Percentiles rank a stretch among this genome's conserved stretches.
Conservation (phyloP, 345 rosid species). For the Eucalyptus marginata region DNA sequence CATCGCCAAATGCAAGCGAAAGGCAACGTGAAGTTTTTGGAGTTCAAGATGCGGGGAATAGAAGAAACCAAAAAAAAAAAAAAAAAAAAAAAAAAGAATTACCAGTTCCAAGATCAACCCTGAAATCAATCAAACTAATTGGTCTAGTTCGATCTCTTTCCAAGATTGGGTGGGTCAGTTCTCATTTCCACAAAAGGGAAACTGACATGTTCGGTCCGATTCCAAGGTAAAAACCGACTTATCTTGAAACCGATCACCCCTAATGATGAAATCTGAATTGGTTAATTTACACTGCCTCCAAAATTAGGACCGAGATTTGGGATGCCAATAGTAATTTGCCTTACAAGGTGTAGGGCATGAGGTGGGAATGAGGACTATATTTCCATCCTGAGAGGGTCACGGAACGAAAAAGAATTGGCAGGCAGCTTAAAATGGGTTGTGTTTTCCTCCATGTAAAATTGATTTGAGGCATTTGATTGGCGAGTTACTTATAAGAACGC, state of each 20-base stretch:
- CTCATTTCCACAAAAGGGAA: background rate
- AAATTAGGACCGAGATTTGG: background rate
- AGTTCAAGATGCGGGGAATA: background rate
- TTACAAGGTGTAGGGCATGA: background rate
- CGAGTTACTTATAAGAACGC: background rate
- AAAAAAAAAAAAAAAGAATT: too few relatives aligned
- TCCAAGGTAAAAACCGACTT: rapidly evolving
- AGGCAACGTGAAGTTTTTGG: background rate
- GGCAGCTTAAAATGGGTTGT: background rate
- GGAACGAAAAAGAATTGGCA: background rate
- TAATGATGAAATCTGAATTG: background rate
- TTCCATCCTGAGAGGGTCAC: background rate
- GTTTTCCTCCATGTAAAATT: background rate
- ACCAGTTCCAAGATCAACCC: rapidly evolving
- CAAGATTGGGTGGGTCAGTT: background rate
- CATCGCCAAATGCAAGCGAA: background rate
- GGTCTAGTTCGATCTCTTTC: background rate
- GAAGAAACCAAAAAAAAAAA: background rate
- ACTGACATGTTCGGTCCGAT: rapidly evolving
- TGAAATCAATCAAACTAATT: background rate
- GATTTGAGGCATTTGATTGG: background rate
- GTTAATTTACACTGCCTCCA: background rate
- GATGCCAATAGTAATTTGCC: background rate
- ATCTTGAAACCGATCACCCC: background rate
- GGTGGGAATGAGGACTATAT: background rate